A percentile compares a stretch with the other conserved stretches of the same genome.
Evolutionary conservation across 768 basidiomycete species (phyloP).

Genomic region (Collybiopsis luxurians): DNA sequence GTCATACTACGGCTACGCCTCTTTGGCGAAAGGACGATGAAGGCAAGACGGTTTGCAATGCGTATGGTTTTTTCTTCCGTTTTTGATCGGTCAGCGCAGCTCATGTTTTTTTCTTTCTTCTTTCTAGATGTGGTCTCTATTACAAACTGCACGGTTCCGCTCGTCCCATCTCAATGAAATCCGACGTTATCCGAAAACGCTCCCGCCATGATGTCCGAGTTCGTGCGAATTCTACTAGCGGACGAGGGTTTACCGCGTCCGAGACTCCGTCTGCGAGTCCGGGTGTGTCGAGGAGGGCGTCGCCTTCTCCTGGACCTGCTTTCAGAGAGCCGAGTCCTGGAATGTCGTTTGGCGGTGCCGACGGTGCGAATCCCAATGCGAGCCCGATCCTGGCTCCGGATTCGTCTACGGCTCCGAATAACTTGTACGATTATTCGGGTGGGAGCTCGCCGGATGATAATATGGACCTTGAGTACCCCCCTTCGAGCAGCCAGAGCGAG

Average conservation of each 20-base stretch:
- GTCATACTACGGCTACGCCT: conserved; percentile 86
- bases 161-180: conserved; percentile 89
- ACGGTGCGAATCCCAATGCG: too few relatives aligned
- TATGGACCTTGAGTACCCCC: background rate
- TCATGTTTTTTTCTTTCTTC: conserved; percentile 2
- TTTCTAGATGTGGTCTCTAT: conserved; percentile 71
- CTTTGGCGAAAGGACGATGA: conserved; percentile 91
- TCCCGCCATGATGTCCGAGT: conserved; percentile 79
- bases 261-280: conserved; percentile 78
- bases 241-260: conserved; percentile 26
- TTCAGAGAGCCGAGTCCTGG: background rate
- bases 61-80: conserved; percentile 47
- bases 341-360: background rate
- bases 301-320: conserved; percentile 47
- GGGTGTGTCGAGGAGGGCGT: conserved; percentile 69
- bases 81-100: conserved; percentile 10
- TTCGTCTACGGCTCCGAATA: conserved; percentile 49
- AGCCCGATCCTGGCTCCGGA: conserved; percentile 66
- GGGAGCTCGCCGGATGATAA: background rate
- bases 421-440: background rate
- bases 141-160: conserved; percentile 86
- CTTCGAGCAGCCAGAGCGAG: conserved; percentile 16
- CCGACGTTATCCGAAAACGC: conserved; percentile 85
- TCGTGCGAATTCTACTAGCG: conserved; percentile 32
- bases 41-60: conserved; percentile 89